Conservation (phyloP, 2,329 filamentous ascomycete species). For the Cladorrhinum sp. region DNA sequence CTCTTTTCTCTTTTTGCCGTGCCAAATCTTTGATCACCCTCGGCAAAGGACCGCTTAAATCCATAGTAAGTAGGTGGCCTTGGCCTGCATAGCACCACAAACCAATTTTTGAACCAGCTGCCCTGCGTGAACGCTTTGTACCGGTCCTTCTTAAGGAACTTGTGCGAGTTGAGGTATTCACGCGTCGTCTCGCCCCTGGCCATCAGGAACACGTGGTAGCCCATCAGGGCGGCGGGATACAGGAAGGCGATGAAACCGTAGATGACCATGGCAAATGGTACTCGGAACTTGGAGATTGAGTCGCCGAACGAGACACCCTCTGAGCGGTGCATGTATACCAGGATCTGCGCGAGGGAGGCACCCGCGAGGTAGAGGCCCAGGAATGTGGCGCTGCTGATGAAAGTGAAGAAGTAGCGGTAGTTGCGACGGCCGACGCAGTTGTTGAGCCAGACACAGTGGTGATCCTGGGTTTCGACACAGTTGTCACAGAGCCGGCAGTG, state of each 20-base stretch:
- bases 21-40: slow-evolving; percentile 83
- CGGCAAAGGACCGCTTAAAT: slow-evolving; percentile 73
- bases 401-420: slow-evolving; percentile 96
- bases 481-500: slow-evolving; percentile 97
- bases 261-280: slow-evolving; percentile 85
- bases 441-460: slow-evolving; percentile 98
- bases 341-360: slow-evolving; percentile 75
- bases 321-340: slow-evolving; percentile 61
- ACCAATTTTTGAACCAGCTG: slow-evolving; percentile 71
- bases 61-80: slow-evolving; percentile 83
- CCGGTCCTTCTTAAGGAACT: slow-evolving; percentile 87
- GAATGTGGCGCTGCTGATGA: slow-evolving; percentile 75
- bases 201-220: slow-evolving; percentile 90
- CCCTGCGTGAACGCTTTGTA: slow-evolving; percentile 87
- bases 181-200: slow-evolving; percentile 89
- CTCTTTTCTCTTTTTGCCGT: slow-evolving; percentile 36
- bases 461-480: slow-evolving; percentile 94
- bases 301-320: slow-evolving; percentile 64
- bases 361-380: slow-evolving; percentile 73
- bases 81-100: slow-evolving; percentile 76
- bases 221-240: slow-evolving; percentile 80
- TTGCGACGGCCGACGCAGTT: slow-evolving; percentile 97
- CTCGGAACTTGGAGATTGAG: slow-evolving; percentile 68
- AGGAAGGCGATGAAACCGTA: slow-evolving; percentile 71
- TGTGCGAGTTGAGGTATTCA: slow-evolving; percentile 94